A percentile compares a stretch with the other conserved stretches of the same genome.
These are phyloP conservation scores for Ophiognomonia clavigignenti-juglandacearum DNA, from an alignment of 2,329 filamentous ascomycete species.

Conservation along the genomic window DNA sequence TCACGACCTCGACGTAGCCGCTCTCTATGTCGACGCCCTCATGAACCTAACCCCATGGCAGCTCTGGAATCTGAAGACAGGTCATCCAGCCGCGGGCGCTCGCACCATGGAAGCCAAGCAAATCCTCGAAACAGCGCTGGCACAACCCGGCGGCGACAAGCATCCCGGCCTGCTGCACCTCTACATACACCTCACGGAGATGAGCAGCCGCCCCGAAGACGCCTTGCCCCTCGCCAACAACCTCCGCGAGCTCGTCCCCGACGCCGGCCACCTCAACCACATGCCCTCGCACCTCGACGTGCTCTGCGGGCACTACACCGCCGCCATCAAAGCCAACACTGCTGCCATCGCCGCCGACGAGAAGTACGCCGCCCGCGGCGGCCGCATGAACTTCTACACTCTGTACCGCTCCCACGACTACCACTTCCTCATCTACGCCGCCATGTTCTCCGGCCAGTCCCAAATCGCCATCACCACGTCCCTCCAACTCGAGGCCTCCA, in stretches of 20 bases:
- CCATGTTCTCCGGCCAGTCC: conserved; percentile 70
- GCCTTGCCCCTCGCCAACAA: conserved; percentile 57
- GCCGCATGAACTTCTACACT: conserved; percentile 68
- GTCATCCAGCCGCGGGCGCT: conserved; percentile 44
- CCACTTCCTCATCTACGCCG: conserved; percentile 71
- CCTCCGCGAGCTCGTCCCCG: conserved; percentile 61
- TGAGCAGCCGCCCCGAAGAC: conserved; percentile 58
- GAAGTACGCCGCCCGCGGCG: conserved; percentile 54
- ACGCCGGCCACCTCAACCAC: conserved; percentile 57
- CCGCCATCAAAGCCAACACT: conserved; percentile 62
- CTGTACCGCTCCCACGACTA: conserved; percentile 71
- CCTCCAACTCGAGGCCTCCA: conserved; percentile 50
- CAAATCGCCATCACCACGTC: conserved; percentile 58
- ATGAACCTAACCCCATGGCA: conserved; percentile 46
- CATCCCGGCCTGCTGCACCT: conserved; percentile 66
- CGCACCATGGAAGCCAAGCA: conserved; percentile 53
- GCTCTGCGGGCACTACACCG: conserved; percentile 65
- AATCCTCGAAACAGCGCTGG: conserved; percentile 55
- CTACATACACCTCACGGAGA: conserved; percentile 33
- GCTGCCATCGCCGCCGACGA: conserved; percentile 65
- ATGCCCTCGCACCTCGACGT: conserved; percentile 78
- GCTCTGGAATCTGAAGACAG: conserved; percentile 35
- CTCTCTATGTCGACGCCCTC: conserved; percentile 47
- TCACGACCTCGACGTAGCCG: conserved; percentile 23
- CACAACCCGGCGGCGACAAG: conserved; percentile 33